Evolutionary conservation across 2,329 filamentous ascomycete species (phyloP), one percentile per base, ranked within the genome.

Genomic region (Fusarium torulosum): DNA sequence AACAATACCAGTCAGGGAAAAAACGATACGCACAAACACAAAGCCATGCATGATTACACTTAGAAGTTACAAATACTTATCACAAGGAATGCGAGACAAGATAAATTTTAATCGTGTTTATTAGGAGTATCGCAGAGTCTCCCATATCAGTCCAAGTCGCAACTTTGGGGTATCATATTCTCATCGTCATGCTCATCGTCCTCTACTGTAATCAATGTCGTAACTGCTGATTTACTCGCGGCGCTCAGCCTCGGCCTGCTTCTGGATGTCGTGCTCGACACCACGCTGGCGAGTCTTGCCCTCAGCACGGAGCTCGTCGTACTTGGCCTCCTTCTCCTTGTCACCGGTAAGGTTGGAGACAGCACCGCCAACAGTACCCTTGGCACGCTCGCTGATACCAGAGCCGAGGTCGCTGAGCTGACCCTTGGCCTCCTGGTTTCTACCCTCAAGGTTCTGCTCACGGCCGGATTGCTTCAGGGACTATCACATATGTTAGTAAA

Each of bases 271-370:
- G 37, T 85, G 81, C 85, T 97, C 94, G 2, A 90, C 94, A 49
- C 93, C 91, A 20, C 93, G 87, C 85, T 97, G 91, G 75, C 88
- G 85, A 20, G 91, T 92, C 89, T 96, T 97, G 68, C 94, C 94
- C 68, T 87, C 81, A 73, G 96, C 93, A 75, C 96, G 93, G 79
- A 91, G 82, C 70, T 84, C 77, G 77, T 91, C 83, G 75, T 88
- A 91, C 76, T 88, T 86, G 46, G 82, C 78, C 83, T 94, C 84
- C 61, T 88, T 87, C 27, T 82, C 78, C 46, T 83, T 81, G 76
- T 96, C 89, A 19, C 94, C 94, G 3, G 88, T 91, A 15, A 96
- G 54, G 25, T 87, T 86, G n/a, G 93, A 88, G 29, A 91, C 84
- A 2, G 90, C 89, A 38, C 87, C 84, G 2, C 93, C 93, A 6